Conservation (phyloP, 2,329 filamentous ascomycete genomes). For the Dactylella cylindrospora region DNA sequence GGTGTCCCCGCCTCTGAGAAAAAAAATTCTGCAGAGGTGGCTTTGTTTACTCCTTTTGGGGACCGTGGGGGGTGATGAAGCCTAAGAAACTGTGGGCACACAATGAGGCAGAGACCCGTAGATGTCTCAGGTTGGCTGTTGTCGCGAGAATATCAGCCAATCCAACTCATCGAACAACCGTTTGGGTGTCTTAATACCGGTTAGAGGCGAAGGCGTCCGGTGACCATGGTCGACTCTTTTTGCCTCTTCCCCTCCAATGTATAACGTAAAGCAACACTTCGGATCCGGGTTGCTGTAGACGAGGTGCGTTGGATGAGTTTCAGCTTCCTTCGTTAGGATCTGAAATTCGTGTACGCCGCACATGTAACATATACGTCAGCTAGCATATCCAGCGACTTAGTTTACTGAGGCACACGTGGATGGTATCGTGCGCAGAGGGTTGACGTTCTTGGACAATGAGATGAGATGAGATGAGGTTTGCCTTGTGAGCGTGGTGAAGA, state of each 20-base stretch:
- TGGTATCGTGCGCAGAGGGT: conserved; percentile 4
- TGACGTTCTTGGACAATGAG: conserved; percentile 32
- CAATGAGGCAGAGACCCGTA: no score
- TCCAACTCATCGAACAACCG: no score
- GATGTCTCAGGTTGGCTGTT: conserved; percentile 3
- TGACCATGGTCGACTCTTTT: no score
- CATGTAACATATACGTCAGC: conserved; percentile 35
- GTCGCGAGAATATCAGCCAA: conserved; percentile 14
- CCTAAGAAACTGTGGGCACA: no score
- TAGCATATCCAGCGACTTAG: conserved; percentile 9
- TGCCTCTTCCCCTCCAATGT: no score
- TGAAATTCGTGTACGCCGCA: no score
- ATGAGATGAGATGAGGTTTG: conserved; percentile 19
- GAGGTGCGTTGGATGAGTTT: no score
- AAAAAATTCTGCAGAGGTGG: conserved; percentile 5
- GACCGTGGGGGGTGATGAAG: conserved; percentile 15
- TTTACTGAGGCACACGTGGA: conserved; percentile 20
- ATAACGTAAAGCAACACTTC: no score
- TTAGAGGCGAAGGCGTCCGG: no score
- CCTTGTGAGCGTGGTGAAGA: background rate
- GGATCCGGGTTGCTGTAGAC: no score
- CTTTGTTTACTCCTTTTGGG: conserved; percentile 24
- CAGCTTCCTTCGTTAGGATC: no score
- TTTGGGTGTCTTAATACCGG: no score
- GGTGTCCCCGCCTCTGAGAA: conserved; percentile 11